Base-by-base conservation (phyloP, 2,329 filamentous ascomycete genomes). In the Paracamarosporium sp. region DNA sequence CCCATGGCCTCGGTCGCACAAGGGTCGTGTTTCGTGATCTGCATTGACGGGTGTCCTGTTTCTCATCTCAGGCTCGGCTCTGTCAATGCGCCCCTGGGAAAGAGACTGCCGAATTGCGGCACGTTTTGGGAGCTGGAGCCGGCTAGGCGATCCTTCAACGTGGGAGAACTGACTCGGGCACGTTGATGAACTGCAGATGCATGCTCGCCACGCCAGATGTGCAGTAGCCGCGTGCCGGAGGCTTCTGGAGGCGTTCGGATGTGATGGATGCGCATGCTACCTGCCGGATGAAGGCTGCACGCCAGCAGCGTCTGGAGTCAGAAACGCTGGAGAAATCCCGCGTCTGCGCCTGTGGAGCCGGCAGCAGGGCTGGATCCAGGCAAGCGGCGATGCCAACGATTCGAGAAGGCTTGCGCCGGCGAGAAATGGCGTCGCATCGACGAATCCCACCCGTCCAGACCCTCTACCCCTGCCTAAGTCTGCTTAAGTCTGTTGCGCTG, bases 381-480 rank as follows among this genome's bases (percentile, higher is more conserved):
- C 55, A 57, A 57, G 55, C 48, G 48, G 48, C 55, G 55, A 46
- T 43, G 47, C 47, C 43, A 31, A 35, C 38, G 54, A 51, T 56
- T 56, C 47, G 54, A 56, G 31, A 56, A 17, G 30, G 30, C 45
- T 43, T 35, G 35, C 43, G 52, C 44, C 25, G 13, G 44, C 44
- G 36, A 36, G 35, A 50, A 38, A 35, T 47, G 24, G 33, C 53
- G 41, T 27, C 28, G 40, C 15, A 12, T 24, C 17, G 27, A 12
- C 13, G 35, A 47, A 46, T 38, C 51, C 41, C 51, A 41, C 27
- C 35, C 20, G 52, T 48, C 46, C 30, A 48, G 46, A 38, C 46
- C 52, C 33, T 25, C 40, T 24, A 36, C 43, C 43, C 28, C 53
- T 50, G 33, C 20, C 36, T n/a, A n/a, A n/a, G n/a, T n/a, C n/a